Conservation (phyloP, 768 basidiomycete species). For the Pseudohyphozyma bogoriensis region DNA sequence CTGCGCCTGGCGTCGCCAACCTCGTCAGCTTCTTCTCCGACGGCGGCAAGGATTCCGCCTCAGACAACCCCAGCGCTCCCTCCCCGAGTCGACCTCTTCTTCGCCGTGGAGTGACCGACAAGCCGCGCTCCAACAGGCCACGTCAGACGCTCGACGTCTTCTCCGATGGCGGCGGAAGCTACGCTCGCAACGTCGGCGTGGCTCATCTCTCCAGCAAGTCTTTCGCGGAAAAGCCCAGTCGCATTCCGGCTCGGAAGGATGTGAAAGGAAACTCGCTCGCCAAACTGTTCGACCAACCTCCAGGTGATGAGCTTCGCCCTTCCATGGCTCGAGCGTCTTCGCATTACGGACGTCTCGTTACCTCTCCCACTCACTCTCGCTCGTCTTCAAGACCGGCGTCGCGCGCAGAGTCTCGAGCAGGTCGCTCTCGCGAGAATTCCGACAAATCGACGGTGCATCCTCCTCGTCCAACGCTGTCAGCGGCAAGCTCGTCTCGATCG, state of each 20-base stretch:
- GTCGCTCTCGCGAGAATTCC: neutral
- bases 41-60: neutral
- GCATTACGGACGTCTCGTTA: neutral
- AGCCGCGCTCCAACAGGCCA: constrained; percentile 2
- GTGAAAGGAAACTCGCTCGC: neutral
- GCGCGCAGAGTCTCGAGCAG: constrained; percentile 2
- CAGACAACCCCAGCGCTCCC: neutral
- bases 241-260: constrained; percentile 5
- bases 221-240: constrained; percentile 12
- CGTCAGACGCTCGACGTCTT: neutral
- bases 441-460: neutral
- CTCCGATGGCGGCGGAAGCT: constrained; percentile 17
- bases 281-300: neutral
- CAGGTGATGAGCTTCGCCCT: neutral
- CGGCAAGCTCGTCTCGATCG: neutral
- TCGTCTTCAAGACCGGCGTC: neutral
- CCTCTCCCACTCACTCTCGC: neutral
- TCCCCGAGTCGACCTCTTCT: constrained; percentile 10
- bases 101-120: constrained; percentile 16
- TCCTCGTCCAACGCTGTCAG: neutral
- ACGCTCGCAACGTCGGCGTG: constrained; percentile 20
- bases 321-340: neutral
- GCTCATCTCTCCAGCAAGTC: constrained; percentile 7
- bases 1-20: neutral
- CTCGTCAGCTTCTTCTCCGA: constrained; percentile 9